Conservation (phyloP, 73 alveolate species). For the Paramecium primaurelia region DNA sequence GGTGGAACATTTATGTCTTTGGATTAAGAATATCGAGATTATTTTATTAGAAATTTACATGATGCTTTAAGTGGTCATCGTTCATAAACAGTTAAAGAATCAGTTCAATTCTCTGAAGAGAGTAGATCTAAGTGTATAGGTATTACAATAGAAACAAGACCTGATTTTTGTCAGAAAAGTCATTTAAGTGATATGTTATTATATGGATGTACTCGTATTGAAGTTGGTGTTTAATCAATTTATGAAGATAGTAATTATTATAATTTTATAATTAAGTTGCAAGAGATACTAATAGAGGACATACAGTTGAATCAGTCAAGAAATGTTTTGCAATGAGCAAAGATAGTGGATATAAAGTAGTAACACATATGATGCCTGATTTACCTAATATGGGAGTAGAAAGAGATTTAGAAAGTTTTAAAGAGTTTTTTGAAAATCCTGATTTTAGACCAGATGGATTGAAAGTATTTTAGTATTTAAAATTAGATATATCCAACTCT, state of each 20-base stretch:
- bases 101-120: slow-evolving; percentile 93
- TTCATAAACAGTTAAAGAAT: slow-evolving; percentile 86
- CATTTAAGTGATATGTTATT: slow-evolving; percentile 92
- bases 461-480: slow-evolving; percentile 34
- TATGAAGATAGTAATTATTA: slow-evolving; percentile 80
- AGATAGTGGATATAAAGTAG: slow-evolving; percentile 96
- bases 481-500: slow-evolving; percentile 89
- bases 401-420: slow-evolving; percentile 96
- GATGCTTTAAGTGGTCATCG: slow-evolving; percentile 98
- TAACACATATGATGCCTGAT: slow-evolving; percentile 99
- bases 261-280: slow-evolving; percentile 67
- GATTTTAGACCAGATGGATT: slow-evolving; percentile 97
- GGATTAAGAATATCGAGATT: slow-evolving; percentile 93
- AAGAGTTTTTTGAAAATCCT: slow-evolving; percentile 97
- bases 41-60: slow-evolving; percentile 96
- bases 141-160: slow-evolving; percentile 97
- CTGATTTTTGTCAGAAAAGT: slow-evolving; percentile 95
- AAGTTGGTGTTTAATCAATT: slow-evolving; percentile 94
- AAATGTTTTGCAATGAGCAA: slow-evolving; percentile 89
- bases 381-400: slow-evolving; percentile 97
- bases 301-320: slow-evolving; percentile 93
- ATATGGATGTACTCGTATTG: slow-evolving; percentile 98
- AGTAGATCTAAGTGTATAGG: slow-evolving; percentile 96
- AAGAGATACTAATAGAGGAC: slow-evolving; percentile 98
- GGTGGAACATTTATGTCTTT: slow-evolving; percentile 98